phyloP scores from a whole-genome alignment of 2,329 filamentous ascomycete genomes.

The Hansfordia pulvinata region DNA sequence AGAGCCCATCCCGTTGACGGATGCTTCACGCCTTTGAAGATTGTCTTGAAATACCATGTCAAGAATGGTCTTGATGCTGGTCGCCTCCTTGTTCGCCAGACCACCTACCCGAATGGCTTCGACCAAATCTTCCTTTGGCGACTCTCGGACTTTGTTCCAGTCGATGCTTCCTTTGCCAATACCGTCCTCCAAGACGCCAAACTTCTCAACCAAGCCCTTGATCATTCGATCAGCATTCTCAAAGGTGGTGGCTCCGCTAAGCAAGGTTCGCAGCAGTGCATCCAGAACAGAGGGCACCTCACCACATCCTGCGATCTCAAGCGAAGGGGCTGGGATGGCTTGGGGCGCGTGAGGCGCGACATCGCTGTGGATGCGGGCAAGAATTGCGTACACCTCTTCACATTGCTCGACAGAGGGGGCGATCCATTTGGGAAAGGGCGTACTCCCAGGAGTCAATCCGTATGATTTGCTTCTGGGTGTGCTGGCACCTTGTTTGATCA shows the following conservation, averaged over 20 bases:
- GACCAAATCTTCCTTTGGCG: constrained; percentile 45
- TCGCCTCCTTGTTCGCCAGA: constrained; percentile 56
- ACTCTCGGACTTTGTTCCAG: constrained; percentile 56
- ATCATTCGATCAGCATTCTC: constrained; percentile 50
- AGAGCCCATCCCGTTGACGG: constrained; percentile 26
- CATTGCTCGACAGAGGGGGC: constrained; percentile 57
- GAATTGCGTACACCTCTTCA: constrained; percentile 50
- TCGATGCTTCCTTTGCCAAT: constrained; percentile 59
- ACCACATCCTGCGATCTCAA: constrained; percentile 55
- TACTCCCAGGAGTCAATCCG: constrained; percentile 36
- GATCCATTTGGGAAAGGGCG: constrained; percentile 55
- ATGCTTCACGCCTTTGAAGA: constrained; percentile 26
- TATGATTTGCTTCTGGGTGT: constrained; percentile 27
- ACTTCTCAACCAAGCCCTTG: constrained; percentile 46
- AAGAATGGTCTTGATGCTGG: constrained; percentile 59
- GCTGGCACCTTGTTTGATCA: too few species aligned
- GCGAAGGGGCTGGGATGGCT: constrained; percentile 55
- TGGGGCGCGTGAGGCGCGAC: constrained; percentile 40
- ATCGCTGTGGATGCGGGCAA: constrained; percentile 52
- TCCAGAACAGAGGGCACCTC: constrained; percentile 42
- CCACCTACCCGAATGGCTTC: constrained; percentile 60
- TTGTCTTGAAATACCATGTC: constrained; percentile 61
- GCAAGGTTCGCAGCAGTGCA: constrained; percentile 35
- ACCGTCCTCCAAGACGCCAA: constrained; percentile 47
- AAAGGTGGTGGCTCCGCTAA: constrained; percentile 37